Evolutionary conservation across 768 basidiomycete species (phyloP).

Genomic region (Hypholoma fasciculare): DNA sequence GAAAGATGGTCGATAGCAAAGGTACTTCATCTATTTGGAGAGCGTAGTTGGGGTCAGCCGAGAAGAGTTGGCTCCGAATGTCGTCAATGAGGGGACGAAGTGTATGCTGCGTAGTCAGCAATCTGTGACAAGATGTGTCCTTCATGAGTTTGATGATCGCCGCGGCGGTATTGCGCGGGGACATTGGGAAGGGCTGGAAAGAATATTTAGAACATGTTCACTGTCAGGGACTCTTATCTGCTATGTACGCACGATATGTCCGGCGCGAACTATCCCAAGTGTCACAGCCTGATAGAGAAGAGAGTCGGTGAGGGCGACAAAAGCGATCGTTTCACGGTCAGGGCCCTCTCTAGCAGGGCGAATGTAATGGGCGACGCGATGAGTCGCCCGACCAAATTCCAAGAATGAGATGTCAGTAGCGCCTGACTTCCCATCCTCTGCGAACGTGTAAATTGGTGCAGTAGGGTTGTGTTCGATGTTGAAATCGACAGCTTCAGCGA

Average conservation of each 20-base stretch:
- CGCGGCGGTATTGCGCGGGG: conserved; percentile 34
- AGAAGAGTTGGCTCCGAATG: conserved; percentile 19
- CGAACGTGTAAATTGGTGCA: conserved; percentile 28
- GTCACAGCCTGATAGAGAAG: conserved; percentile 42
- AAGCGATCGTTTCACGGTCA: conserved; percentile 31
- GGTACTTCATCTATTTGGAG: conserved; percentile 33
- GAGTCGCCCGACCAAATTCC: conserved; percentile 45
- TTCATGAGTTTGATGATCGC: conserved; percentile 36
- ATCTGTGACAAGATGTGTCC: conserved; percentile 34
- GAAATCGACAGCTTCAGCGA: conserved; percentile 31
- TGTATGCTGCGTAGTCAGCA: conserved; percentile 32
- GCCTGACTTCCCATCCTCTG: conserved; percentile 14
- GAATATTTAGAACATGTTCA: not conserved
- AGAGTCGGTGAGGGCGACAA: conserved; percentile 32
- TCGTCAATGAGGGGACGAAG: conserved; percentile 27
- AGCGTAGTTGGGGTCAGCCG: conserved; percentile 12
- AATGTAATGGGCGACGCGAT: conserved; percentile 39
- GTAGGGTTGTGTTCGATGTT: conserved; percentile 32
- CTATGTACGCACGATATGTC: conserved; percentile 29
- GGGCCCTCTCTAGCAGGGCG: conserved; percentile 24
- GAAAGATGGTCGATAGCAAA: conserved; percentile 30
- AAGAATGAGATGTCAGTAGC: conserved; percentile 33
- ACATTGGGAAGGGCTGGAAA: conserved; percentile 41
- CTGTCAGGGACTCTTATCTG: not conserved
- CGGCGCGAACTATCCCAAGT: conserved; percentile 37